These are phyloP conservation scores for Cotoneaster glaucophyllus DNA, from an alignment of 306 rosid genomes.

Conservation along the genomic window DNA sequence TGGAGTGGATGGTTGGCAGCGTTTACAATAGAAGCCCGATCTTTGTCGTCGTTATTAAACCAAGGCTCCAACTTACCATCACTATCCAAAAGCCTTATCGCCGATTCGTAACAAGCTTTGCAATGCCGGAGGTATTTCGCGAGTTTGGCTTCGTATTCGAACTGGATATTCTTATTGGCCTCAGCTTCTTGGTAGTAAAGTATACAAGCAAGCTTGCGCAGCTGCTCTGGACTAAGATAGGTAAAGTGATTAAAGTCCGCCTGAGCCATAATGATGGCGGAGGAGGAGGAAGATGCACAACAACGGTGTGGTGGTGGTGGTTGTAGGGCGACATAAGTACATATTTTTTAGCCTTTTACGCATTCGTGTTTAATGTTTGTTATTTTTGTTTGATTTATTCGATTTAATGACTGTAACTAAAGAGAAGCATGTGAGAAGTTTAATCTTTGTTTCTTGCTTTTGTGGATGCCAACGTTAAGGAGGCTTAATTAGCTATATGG, in stretches of 20 bases:
- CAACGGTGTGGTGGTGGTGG: too few relatives aligned
- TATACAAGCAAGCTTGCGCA: background rate
- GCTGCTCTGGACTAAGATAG: background rate
- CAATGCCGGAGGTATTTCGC: background rate
- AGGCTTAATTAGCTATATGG: too few relatives aligned
- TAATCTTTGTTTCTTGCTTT: too few relatives aligned
- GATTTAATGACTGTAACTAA: too few relatives aligned
- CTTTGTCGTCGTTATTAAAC: background rate
- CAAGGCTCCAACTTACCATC: background rate
- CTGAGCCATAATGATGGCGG: background rate
- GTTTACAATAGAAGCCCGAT: background rate
- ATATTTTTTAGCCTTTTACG: too few relatives aligned
- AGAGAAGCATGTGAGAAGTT: too few relatives aligned
- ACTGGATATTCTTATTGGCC: background rate
- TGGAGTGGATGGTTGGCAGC: background rate
- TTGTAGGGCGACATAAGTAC: too few relatives aligned
- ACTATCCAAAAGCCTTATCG: background rate
- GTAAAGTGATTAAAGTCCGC: background rate
- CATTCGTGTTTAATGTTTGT: too few relatives aligned
- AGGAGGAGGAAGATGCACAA: background rate
- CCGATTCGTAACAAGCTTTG: background rate
- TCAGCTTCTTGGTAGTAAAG: background rate
- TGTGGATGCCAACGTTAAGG: too few relatives aligned
- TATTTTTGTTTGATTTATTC: too few relatives aligned
- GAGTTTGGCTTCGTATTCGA: background rate